These are phyloP conservation scores for Coniosporium tulheliwenetii DNA, from an alignment of 2,329 filamentous ascomycete species.

Conservation along the genomic window DNA sequence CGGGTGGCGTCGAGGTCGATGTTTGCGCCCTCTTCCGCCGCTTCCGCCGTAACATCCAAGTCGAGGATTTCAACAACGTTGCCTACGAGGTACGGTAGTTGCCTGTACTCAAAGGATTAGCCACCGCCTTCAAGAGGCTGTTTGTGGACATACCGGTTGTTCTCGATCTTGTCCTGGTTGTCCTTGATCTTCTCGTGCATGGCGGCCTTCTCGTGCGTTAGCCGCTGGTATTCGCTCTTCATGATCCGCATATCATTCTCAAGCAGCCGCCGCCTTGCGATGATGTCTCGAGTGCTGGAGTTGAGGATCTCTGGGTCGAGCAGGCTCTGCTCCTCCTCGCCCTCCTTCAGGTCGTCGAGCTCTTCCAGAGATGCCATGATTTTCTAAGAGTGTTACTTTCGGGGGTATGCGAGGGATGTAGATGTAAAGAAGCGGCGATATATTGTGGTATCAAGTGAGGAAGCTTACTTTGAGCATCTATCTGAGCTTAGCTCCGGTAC, in stretches of 20 bases:
- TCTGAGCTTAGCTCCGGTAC: background rate
- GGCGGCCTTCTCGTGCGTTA: conserved; percentile 86
- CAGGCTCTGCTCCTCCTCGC: conserved; percentile 57
- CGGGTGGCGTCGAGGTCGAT: conserved; percentile 95
- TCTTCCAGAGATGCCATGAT: conserved; percentile 82
- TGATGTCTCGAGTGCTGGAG: conserved; percentile 87
- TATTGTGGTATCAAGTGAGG: background rate
- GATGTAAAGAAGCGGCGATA: no score
- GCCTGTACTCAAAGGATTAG: conserved; percentile 36
- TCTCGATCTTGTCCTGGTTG: conserved; percentile 96
- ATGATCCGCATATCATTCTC: conserved; percentile 98
- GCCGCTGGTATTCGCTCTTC: conserved; percentile 88
- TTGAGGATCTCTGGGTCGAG: conserved; percentile 88
- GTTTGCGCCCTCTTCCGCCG: conserved; percentile 93
- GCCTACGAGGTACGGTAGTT: conserved; percentile 94
- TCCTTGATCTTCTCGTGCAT: conserved; percentile 99
- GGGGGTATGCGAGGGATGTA: no score
- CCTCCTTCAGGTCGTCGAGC: conserved; percentile 70
- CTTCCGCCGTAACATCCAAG: conserved; percentile 89
- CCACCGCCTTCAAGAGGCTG: background rate
- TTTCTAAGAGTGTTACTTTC: no score
- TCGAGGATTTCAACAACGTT: conserved; percentile 97
- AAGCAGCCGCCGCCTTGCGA: conserved; percentile 75
- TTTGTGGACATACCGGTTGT: conserved; percentile 59
- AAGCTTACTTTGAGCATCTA: background rate